Conservation (phyloP, 805 yeast genomes). For the Metschnikowia orientalis region DNA sequence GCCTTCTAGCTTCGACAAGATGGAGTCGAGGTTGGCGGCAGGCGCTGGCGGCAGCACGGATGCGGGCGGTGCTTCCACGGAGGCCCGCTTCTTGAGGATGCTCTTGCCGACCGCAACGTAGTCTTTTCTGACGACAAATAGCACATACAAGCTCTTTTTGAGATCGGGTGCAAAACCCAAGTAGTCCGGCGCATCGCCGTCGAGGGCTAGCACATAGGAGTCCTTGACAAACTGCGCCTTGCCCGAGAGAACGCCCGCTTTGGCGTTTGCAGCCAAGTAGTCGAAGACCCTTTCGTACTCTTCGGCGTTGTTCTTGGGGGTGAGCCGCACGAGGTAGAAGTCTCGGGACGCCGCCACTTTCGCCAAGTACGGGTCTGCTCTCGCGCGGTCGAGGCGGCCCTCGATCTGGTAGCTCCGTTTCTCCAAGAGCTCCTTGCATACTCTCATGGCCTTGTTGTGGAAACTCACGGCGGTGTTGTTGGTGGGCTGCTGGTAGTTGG, state of each 20-base stretch:
- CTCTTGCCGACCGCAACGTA: constrained; percentile 26
- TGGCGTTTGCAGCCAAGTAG: constrained; percentile 43
- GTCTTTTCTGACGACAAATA: constrained; percentile 37
- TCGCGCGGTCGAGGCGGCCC: constrained; percentile 55
- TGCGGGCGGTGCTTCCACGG: constrained; percentile 1
- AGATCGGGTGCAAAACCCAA: constrained; percentile 9
- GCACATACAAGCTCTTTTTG: constrained; percentile 20
- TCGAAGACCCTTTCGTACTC: constrained; percentile 32
- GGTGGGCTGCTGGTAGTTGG: constrained; percentile 21
- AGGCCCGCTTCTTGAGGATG: constrained; percentile 17
- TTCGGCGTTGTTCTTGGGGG: constrained; percentile 16
- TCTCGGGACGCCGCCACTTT: constrained; percentile 48
- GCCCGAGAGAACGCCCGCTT: constrained; percentile 58
- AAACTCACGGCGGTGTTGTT: constrained; percentile 16
- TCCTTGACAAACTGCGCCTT: constrained; percentile 54
- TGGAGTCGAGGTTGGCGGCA: constrained; percentile 20
- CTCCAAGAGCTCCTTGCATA: constrained; percentile 28
- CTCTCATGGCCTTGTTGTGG: constrained; percentile 24
- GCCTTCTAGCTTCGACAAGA: constrained; percentile 25
- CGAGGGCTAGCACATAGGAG: constrained; percentile 51
- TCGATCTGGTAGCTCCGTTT: constrained; percentile 41
- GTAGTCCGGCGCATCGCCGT: constrained; percentile 9
- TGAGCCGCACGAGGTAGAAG: constrained; percentile 47
- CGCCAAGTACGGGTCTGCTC: constrained; percentile 55
- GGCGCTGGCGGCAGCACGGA: constrained; percentile 3